These are phyloP conservation scores for Tephrocybe sp. DNA, from an alignment of 768 basidiomycete genomes.

Conservation along the genomic window DNA sequence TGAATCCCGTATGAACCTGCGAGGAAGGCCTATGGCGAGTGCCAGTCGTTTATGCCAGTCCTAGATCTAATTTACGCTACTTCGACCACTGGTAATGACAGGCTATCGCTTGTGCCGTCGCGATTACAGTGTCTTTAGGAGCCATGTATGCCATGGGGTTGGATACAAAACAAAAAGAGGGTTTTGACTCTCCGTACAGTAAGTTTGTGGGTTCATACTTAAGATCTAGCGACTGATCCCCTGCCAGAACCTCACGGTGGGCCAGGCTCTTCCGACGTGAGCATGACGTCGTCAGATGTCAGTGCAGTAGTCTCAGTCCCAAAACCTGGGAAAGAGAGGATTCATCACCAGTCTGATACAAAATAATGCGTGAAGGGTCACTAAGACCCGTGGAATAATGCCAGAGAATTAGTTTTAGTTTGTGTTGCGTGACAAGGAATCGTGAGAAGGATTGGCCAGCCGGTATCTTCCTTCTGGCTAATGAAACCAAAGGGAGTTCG, in stretches of 20 bases:
- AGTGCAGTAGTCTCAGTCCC: conserved; percentile 34
- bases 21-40: conserved; percentile 19
- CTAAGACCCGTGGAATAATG: neutral
- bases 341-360: conserved; percentile 12
- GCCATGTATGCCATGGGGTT: conserved; percentile 29
- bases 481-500: neutral
- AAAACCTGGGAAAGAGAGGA: conserved; percentile 26
- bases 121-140: conserved; percentile 25
- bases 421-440: neutral
- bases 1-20: conserved; percentile 4
- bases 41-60: neutral
- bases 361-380: neutral
- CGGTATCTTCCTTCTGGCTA: too few relatives aligned
- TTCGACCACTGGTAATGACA: conserved; percentile 4
- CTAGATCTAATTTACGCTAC: neutral
- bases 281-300: conserved; percentile 38
- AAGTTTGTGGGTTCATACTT: conserved; percentile 8
- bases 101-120: conserved; percentile 29
- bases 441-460: too few relatives aligned
- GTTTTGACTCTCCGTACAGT: conserved; percentile 30
- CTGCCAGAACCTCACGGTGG: conserved; percentile 16
- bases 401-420: neutral
- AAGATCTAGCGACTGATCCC: neutral
- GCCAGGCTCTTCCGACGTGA: conserved; percentile 25
- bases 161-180: conserved; percentile 33